Evolutionary conservation across 495 filamentous ascomycete genomes (phyloP), one percentile per base, ranked within the genome.

Genomic region (Neurospora sp.): DNA sequence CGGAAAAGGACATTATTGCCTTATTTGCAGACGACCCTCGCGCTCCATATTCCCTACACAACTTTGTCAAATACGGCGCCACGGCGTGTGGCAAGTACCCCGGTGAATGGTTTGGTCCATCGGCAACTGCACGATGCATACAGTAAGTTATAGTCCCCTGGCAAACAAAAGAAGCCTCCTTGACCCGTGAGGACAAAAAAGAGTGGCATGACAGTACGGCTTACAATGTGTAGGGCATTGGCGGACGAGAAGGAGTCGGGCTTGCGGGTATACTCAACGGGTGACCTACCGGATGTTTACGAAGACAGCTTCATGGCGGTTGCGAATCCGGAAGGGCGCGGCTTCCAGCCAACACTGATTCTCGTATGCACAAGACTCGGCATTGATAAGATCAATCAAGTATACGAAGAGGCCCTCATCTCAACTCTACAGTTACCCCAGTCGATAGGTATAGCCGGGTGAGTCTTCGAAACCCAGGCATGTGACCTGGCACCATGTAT

Each of bases 31-130:
- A 99, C 79, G 89, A 93, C 74, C 89, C 93, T 9, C 86, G 86
- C 71, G 94, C 96, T 3, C 93, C 93, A 4, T 98, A 97, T 78
- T 98, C 96, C 9, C 95, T 99, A 77, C 96, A 99, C 76, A 91
- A 88, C 73, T 99, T 99, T 76, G 96, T 98, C 38, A 85, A 91
- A 69, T 91, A 97, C 76, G 96, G 96, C 4, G 93, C 95, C 20
- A 85, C 88, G 40, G 92, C 91, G 14, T 99, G 96, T 78, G 94
- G 93, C 8, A 98, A 97, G 79, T 91, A 94, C 80, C 95, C 96
- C 0, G 96, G 96, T 35, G 93, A 98, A 81, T 99, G 96, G 96
- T 99, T 99, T 85, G 96, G 96, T 11, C 96, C 96, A n/a, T 97
- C 93, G 18, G 96, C 96, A 7, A 96, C 96, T 3, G 93, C 96